Evolutionary conservation across 306 rosid species (phyloP).

Genomic region (Luffa acutangula): DNA sequence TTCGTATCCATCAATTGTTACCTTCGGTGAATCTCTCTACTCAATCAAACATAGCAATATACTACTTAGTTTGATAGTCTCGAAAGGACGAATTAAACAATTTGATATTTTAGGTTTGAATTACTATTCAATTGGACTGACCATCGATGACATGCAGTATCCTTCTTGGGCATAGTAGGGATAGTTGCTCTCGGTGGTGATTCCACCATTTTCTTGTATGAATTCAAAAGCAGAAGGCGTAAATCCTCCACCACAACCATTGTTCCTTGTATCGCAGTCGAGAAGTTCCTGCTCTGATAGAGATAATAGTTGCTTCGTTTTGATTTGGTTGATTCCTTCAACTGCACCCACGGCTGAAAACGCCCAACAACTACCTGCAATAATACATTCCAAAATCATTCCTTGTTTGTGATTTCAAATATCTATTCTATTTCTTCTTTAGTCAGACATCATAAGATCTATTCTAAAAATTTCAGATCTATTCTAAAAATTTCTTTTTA

Average conservation of each 20-base stretch:
- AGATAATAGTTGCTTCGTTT: conserved; percentile 17
- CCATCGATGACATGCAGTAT: conserved; percentile 21
- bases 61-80: too few relatives aligned
- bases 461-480: too few relatives aligned
- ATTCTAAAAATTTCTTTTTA: too few relatives aligned
- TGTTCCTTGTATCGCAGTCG: conserved; percentile 20
- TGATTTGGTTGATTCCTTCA: conserved; percentile 35
- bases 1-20: conserved; percentile 36
- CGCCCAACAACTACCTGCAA: conserved; percentile 39
- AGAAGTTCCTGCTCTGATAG: conserved; percentile 39
- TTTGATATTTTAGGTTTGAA: background rate
- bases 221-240: conserved; percentile 26
- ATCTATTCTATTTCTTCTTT: too few relatives aligned
- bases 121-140: background rate
- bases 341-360: conserved; percentile 30
- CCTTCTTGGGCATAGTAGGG: conserved; percentile 21
- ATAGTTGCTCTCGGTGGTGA: conserved; percentile 27
- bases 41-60: background rate
- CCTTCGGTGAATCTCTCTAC: conserved; percentile 21
- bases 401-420: too few relatives aligned
- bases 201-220: conserved; percentile 19
- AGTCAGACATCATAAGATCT: too few relatives aligned
- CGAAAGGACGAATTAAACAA: too few relatives aligned
- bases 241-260: conserved; percentile 38
- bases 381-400: too few relatives aligned